Evolutionary conservation across 148 eudicot species (phyloP).

Genomic region (Amaranthus palmeri): DNA sequence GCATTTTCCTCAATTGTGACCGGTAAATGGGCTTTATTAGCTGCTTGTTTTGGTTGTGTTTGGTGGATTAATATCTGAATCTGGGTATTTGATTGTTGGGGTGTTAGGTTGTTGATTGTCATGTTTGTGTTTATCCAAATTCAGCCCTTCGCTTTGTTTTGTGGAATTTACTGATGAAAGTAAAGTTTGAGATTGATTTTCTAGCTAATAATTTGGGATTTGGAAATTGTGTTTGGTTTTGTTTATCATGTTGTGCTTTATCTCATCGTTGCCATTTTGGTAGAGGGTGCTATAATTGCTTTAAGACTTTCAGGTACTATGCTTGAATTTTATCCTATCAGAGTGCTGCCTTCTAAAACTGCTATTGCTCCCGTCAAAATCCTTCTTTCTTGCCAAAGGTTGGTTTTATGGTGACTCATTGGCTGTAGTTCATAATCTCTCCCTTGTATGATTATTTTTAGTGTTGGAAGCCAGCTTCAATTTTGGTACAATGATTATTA

Average conservation of each 20-base stretch:
- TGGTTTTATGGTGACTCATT: constrained; percentile 16
- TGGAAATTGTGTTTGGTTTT: constrained; percentile 8
- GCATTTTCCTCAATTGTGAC: constrained; percentile 74
- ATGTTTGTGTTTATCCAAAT: constrained; percentile 95
- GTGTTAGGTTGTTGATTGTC: constrained; percentile 92
- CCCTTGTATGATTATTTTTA: neutral
- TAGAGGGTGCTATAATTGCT: constrained; percentile 93
- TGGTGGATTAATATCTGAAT: constrained; percentile 1
- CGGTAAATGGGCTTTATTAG: constrained; percentile 43
- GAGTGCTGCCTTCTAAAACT: constrained; percentile 93
- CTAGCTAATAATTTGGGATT: neutral
- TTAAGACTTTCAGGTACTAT: constrained; percentile 82
- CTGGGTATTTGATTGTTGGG: constrained; percentile 11
- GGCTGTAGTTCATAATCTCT: neutral
- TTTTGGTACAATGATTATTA: constrained; percentile 1
- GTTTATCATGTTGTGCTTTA: constrained; percentile 2
- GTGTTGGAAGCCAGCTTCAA: neutral
- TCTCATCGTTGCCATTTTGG: constrained; percentile 11
- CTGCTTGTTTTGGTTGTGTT: constrained; percentile 5
- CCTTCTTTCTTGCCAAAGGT: constrained; percentile 95
- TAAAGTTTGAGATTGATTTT: constrained; percentile 23
- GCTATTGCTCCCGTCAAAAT: constrained; percentile 99
- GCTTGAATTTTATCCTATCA: constrained; percentile 92
- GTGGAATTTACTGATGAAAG: constrained; percentile 94
- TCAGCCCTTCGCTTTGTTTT: constrained; percentile 95